Conservation (phyloP, 2,329 filamentous ascomycete species). For the Phyllosticta citribraziliensis region DNA sequence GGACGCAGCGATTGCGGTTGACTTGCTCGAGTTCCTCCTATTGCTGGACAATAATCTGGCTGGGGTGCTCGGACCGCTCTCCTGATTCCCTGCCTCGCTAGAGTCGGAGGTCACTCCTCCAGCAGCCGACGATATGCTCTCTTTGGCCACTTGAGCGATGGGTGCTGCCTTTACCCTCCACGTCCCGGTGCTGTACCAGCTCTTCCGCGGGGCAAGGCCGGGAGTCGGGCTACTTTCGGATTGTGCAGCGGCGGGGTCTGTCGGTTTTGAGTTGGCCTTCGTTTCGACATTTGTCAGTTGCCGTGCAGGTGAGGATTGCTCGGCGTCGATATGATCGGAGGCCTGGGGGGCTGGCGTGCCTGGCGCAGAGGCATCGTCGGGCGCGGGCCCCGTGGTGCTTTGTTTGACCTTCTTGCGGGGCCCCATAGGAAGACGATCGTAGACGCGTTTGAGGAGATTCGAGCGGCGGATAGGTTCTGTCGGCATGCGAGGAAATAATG, state of each 20-base stretch:
- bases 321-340: neutral
- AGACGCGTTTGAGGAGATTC: conserved; percentile 11
- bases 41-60: conserved; percentile 28
- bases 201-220: conserved; percentile 14
- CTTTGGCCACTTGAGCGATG: conserved; percentile 36
- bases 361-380: conserved; percentile 7
- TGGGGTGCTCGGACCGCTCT: conserved; percentile 20
- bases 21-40: conserved; percentile 37
- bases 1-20: conserved; percentile 33
- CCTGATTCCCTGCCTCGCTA: conserved; percentile 19
- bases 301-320: neutral
- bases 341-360: neutral
- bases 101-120: conserved; percentile 34
- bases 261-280: neutral
- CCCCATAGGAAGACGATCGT: conserved; percentile 22
- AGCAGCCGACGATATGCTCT: conserved; percentile 36
- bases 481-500: conserved; percentile 6
- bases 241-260: neutral
- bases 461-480: conserved; percentile 10
- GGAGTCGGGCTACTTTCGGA: conserved; percentile 11
- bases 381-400: conserved; percentile 23
- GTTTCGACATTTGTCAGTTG: neutral
- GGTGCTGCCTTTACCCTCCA: conserved; percentile 39
- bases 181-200: conserved; percentile 37
- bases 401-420: conserved; percentile 35